Evolutionary conservation across 305 asterid species (phyloP).

Genomic region (Plantago rigida): DNA sequence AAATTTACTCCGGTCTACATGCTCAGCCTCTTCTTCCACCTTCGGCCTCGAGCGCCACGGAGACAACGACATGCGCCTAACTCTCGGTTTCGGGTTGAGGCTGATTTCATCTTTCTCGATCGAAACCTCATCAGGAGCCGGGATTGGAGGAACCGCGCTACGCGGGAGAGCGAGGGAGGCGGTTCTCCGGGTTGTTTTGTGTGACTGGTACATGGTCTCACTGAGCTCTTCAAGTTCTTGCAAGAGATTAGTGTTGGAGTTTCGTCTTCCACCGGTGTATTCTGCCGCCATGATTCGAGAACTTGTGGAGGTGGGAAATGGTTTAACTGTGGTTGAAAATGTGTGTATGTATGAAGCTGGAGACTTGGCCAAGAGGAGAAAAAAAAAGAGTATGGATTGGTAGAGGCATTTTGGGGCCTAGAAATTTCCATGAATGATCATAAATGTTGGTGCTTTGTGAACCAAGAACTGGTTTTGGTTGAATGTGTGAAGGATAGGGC

Average conservation of each 20-base stretch:
- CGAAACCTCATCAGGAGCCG: conserved; percentile 23
- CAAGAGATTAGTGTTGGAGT: conserved; percentile 53
- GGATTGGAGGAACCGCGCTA: conserved; percentile 35
- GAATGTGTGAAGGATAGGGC: conserved; percentile 55
- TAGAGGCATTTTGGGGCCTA: conserved; percentile 24
- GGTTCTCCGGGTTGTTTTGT: conserved; percentile 38
- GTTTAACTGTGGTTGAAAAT: neutral
- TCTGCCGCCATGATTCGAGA: conserved; percentile 31
- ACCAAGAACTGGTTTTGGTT: conserved; percentile 45
- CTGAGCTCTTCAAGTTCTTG: conserved; percentile 75
- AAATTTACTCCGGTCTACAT: conserved; percentile 14
- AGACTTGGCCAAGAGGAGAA: neutral
- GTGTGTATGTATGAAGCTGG: neutral
- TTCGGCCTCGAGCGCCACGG: conserved; percentile 73
- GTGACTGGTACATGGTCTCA: conserved; percentile 50
- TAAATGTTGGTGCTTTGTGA: conserved; percentile 32
- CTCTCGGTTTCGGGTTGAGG: conserved; percentile 55
- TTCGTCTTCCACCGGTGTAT: conserved; percentile 27
- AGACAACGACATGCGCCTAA: conserved; percentile 68
- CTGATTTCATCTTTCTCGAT: conserved; percentile 25
- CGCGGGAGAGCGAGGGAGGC: conserved; percentile 68
- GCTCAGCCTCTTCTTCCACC: conserved; percentile 26
- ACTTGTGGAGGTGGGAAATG: neutral
- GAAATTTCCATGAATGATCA: conserved; percentile 28
- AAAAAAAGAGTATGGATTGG: neutral